Base-by-base conservation (phyloP, 257 asterid species). In the Galeopsis tetrahit region DNA sequence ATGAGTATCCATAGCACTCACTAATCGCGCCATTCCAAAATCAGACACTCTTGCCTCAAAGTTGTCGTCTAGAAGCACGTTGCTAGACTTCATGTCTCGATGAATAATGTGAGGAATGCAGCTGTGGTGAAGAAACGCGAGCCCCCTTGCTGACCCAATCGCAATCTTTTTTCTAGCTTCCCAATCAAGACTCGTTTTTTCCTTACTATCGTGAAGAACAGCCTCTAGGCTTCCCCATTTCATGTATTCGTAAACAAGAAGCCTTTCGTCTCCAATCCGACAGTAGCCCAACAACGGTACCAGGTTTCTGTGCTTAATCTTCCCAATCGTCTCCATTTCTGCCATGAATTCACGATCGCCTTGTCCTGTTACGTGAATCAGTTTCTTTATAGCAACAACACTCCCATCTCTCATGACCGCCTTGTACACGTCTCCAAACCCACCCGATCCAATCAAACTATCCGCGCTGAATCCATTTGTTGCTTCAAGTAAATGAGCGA, bases 281-380 rank as follows among this genome's bases (percentile, higher is more conserved):
- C 97, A 94, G 74, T 91, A 94, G 6, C 99, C 99, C 59, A 91
- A 43, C 61, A 94, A 71, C 7, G 99, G 93, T 1, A 94, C 99
- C 6, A 94, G 91, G 75, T 91, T 94, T 28, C 97, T 70, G 73
- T 94, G 99, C 38, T 94, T 94, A 66, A 94, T 89, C 76, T 91
- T 94, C 34, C 99, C 99, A 2, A 94, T 91, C 0, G 99, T 95
- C 69, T 95, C 99, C 99, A 95, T 95, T 72, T 95, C 99, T 0
- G 99, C 99, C 95, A 90, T 90, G 74, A 95, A 95, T 44, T 95
- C 99, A 6, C 99, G 52, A 48, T 95, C 99, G 9, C 99, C 99
- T 66, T 95, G 99, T 38, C 92, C 87, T 0, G 98, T 95, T 3
- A 90, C 90, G 8, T 87, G 91, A 3, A 90, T 86, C 4, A 95